phyloP scores from a whole-genome alignment of 805 yeast genomes.

The Metschnikowia borealis region DNA sequence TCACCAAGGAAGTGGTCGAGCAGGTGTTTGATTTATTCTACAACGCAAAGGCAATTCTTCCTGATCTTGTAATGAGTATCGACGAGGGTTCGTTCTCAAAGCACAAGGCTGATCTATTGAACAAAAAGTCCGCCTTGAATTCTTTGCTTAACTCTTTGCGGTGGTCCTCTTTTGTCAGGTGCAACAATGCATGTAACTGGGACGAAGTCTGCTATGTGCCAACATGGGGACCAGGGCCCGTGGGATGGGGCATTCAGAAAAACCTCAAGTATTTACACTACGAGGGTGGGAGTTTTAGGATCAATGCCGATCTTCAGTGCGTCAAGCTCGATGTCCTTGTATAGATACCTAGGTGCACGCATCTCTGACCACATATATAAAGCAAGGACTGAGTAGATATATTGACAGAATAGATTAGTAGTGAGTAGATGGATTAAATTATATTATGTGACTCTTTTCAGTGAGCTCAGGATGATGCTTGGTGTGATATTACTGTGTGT shows the following conservation, averaged over 20 bases:
- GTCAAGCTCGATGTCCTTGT: constrained; percentile 6
- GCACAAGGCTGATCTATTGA: constrained; percentile 2
- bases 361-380: not conserved
- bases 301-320: constrained; percentile 17
- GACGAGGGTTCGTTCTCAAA: constrained; percentile 2
- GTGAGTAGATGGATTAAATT: not conserved
- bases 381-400: not conserved
- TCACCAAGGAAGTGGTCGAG: constrained; percentile 36
- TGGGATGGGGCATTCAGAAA: constrained; percentile 26
- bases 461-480: not conserved
- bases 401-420: too few relatives aligned
- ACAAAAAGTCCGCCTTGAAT: constrained; percentile 6
- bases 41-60: constrained; percentile 24
- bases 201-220: constrained; percentile 55
- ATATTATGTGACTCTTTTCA: not conserved
- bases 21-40: constrained; percentile 34
- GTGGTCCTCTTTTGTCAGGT: constrained; percentile 44
- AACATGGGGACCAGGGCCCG: constrained; percentile 45
- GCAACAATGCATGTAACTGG: constrained; percentile 39
- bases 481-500: not conserved
- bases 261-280: constrained; percentile 10
- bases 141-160: constrained; percentile 26
- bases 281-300: constrained; percentile 12
- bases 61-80: constrained; percentile 15
- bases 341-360: not conserved